Base-by-base conservation (phyloP, 768 basidiomycete genomes). In the Boletales sp. region DNA sequence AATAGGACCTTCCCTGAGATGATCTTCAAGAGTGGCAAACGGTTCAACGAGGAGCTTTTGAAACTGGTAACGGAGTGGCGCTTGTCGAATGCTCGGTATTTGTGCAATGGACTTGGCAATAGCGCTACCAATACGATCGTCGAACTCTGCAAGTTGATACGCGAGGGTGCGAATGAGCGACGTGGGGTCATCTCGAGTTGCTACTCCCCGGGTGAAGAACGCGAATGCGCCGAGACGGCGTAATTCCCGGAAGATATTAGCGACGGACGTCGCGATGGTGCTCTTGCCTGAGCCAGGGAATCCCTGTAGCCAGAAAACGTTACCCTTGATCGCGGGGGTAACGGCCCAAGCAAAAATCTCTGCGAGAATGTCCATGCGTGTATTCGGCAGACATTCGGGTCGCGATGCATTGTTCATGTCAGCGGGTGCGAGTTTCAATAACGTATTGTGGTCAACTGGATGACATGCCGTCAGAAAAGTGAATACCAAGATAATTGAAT, bases 241-340 rank as follows among this genome's bases (percentile, higher is more conserved):
- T 6, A 64, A 50, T 1, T 68, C 57, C n/a, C 63, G 56, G 25
- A 66, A 67, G 25, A 70, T 41, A 45, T 67, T 63, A 33, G 70
- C 70, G 12, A 71, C 48, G 0, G 72, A 72, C 0, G 65, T 72
- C 5, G 70, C 47, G 18, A 72, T 55, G 2, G 70, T 63, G 34
- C 70, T 73, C 57, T 72, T 72, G 11, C 70, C 72, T 6, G 68
- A 50, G 15, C 70, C 70, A 0, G 71, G 69, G 33, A 69, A 62
- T 8, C 71, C 70, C 31, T 66, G 57, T 28, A 71, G 46, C 70
- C 71, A 71, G 33, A 62, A 69, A 8, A 71, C 46, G 17, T 55
- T 68, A 4, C 50, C 30, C 18, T 51, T 50, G 36, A 18, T 14
- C 4, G 46, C 43, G n/a, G 66, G 68, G 19, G 46, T 53, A 21